Percentiles rank a stretch among this genome's conserved stretches.
phyloP scores from a whole-genome alignment of 257 asterid species.

The Solanum okadae region DNA sequence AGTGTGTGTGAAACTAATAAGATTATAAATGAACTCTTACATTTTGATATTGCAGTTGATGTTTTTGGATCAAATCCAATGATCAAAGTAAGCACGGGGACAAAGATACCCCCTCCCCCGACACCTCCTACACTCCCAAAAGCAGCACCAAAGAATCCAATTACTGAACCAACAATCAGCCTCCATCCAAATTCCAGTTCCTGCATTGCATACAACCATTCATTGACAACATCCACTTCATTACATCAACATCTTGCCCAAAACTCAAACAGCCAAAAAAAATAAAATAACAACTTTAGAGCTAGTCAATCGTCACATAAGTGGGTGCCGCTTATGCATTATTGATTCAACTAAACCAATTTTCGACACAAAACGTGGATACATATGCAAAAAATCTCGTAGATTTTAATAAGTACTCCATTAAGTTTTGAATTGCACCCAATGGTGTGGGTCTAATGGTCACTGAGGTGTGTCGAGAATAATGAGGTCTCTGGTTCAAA shows the following conservation, averaged over 20 bases:
- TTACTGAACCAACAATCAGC: conserved; percentile 30
- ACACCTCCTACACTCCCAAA: conserved; percentile 61
- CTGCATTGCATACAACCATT: conserved; percentile 10
- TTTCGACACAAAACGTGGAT: neutral
- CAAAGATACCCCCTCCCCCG: conserved; percentile 62
- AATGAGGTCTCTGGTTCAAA: neutral
- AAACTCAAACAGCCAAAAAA: neutral
- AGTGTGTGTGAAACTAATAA: neutral
- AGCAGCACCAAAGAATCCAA: conserved; percentile 67
- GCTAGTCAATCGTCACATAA: neutral
- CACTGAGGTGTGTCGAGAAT: neutral
- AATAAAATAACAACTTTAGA: neutral
- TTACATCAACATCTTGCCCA: neutral
- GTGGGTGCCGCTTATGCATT: neutral
- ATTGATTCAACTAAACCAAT: neutral
- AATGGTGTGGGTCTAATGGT: neutral
- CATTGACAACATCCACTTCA: neutral
- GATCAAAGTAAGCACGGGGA: conserved; percentile 47
- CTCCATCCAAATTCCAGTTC: conserved; percentile 53
- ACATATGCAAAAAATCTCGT: neutral
- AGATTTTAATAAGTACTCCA: neutral
- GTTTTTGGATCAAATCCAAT: conserved; percentile 53
- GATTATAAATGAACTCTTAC: conserved; percentile 11
- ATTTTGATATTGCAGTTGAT: conserved; percentile 55
- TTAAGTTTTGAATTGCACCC: neutral